Evolutionary conservation across 148 eudicot species (phyloP), one percentile per base, ranked within the genome.

Genomic region (Diospyros kaki): DNA sequence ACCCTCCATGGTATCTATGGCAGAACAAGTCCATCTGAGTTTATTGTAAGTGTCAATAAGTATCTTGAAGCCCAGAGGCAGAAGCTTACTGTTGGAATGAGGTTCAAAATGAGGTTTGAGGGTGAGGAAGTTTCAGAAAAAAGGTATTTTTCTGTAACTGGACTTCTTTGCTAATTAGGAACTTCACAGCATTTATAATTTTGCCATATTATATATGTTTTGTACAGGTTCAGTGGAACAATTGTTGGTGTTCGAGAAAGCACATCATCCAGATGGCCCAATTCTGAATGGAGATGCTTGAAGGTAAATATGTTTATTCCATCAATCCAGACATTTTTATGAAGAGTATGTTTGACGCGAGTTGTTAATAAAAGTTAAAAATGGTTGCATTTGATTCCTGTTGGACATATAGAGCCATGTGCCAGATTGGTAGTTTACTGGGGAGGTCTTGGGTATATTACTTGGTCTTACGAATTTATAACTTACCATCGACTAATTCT

Each of bases 101-200:
- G 98, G 76, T 94, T 94, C 78, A 92, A 92, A 82, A 94, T 94
- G 98, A 86, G 85, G 77, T 94, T 94, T 81, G 98, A 94, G 86
- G 97, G 91, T 39, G 98, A 92, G 58, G 98, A 94, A 84, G 91
- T 80, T 81, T 97, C 98, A 64, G 98, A 94, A 79, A 87, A 92
- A 84, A 94, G 97, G 98, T 94, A 86, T 51, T 4, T 28, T 39
- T 71, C 41, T 40, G 39, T 63, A 39, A 58, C 65, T 82, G 48
- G 28, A 42, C 9, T 71, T 69, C 52, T n/a, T 70, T 51, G 52
- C 40, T 62, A 9, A 42, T n/a, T 66, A 53, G 38, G 10, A n/a
- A 66, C 55, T 64, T 55, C 43, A n/a, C 45, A 43, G 28, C 44
- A 55, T 46, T 59, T 55, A 53, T 69, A 68, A 41, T 55, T 9